phyloP scores from a whole-genome alignment of 768 basidiomycete genomes.

The Suillus subaureus region DNA sequence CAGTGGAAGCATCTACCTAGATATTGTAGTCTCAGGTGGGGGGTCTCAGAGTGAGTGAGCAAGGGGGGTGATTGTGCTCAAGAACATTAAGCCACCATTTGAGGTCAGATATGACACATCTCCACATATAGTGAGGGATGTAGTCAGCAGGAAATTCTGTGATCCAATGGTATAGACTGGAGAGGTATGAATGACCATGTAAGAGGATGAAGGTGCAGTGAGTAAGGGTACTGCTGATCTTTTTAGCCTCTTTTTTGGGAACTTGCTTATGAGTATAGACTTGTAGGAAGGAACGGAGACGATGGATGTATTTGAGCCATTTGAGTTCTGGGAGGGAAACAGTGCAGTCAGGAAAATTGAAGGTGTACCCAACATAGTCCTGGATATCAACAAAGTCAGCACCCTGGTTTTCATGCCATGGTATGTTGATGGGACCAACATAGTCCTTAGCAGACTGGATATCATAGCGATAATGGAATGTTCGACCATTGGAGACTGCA shows the following conservation, averaged over 20 bases:
- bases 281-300: not conserved
- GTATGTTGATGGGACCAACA: slow-evolving; percentile 21
- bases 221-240: slow-evolving; percentile 33
- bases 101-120: slow-evolving; percentile 15
- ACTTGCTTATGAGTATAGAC: not conserved
- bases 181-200: slow-evolving; percentile 28
- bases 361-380: slow-evolving; percentile 33
- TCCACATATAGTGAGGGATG: not conserved
- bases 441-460: not conserved
- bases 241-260: slow-evolving; percentile 11
- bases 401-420: slow-evolving; percentile 24
- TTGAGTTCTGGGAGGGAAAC: slow-evolving; percentile 37
- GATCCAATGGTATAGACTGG: slow-evolving; percentile 21
- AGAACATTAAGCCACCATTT: too few relatives aligned
- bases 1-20: too few relatives aligned
- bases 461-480: slow-evolving; percentile 1
- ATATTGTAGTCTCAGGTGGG: too few relatives aligned
- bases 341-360: slow-evolving; percentile 23
- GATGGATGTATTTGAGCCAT: slow-evolving; percentile 17
- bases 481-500: not conserved
- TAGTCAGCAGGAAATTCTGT: not conserved
- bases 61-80: too few relatives aligned
- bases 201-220: slow-evolving; percentile 36
- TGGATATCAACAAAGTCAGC: slow-evolving; percentile 23
- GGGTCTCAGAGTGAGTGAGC: too few relatives aligned